These are phyloP conservation scores for Hypseocharis bilobata DNA, from an alignment of 441 rosid species.

Conservation along the genomic window DNA sequence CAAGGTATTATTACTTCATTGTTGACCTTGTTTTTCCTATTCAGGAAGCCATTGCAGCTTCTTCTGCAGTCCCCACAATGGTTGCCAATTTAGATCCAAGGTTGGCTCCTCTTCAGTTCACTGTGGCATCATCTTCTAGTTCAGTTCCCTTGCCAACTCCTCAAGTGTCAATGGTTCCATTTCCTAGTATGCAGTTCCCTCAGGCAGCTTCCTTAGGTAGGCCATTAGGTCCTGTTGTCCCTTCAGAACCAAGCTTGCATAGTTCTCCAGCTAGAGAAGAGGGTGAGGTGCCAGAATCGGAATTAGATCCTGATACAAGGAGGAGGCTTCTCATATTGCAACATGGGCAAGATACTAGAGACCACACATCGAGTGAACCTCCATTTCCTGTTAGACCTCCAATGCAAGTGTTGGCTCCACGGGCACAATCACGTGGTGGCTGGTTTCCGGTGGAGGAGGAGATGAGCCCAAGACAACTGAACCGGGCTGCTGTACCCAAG, in stretches of 20 bases:
- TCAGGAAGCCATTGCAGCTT: slow-evolving; percentile 70
- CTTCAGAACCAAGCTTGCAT: slow-evolving; percentile 12
- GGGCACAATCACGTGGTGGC: neutral
- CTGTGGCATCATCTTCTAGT: slow-evolving; percentile 59
- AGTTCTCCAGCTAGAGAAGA: slow-evolving; percentile 24
- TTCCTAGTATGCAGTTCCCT: slow-evolving; percentile 5
- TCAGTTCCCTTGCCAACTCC: slow-evolving; percentile 37
- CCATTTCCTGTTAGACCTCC: slow-evolving; percentile 21
- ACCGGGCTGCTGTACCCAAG: slow-evolving; percentile 44
- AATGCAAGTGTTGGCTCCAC: slow-evolving; percentile 5
- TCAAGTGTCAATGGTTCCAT: slow-evolving; percentile 35
- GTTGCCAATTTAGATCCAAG: slow-evolving; percentile 52
- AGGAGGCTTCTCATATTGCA: slow-evolving; percentile 16
- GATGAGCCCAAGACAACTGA: slow-evolving; percentile 61
- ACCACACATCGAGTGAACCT: slow-evolving; percentile 18
- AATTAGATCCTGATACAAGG: slow-evolving; percentile 19
- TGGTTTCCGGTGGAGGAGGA: slow-evolving; percentile 26
- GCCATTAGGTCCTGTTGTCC: slow-evolving; percentile 19
- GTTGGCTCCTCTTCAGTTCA: slow-evolving; percentile 41
- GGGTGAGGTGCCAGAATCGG: slow-evolving; percentile 35
- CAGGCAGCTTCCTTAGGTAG: neutral
- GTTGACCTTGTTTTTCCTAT: slow-evolving; percentile 14
- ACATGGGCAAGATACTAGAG: slow-evolving; percentile 17
- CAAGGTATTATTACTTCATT: slow-evolving; percentile 9
- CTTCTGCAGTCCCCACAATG: slow-evolving; percentile 49